These are phyloP conservation scores for Elsinoe fawcettii DNA, from an alignment of 2,329 filamentous ascomycete species.

Conservation along the genomic window DNA sequence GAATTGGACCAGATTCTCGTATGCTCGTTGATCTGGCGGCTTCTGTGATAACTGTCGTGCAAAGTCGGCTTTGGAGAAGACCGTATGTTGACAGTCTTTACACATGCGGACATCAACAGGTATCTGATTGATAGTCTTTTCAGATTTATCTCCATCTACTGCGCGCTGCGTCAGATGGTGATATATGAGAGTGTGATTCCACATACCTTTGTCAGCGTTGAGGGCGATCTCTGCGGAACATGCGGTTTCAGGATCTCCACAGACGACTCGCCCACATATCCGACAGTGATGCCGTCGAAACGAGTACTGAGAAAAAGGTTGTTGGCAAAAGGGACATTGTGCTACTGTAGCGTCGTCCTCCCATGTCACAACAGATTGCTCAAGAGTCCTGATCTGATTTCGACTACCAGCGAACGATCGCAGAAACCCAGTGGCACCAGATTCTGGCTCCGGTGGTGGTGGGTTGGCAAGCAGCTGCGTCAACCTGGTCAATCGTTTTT, in stretches of 20 bases:
- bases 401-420: conserved; percentile 52
- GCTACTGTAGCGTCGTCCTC: conserved; percentile 77
- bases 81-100: conserved; percentile 68
- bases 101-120: conserved; percentile 85
- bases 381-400: conserved; percentile 63
- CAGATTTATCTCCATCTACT: conserved; percentile 29
- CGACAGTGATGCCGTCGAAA: conserved; percentile 92
- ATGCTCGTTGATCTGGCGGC: conserved; percentile 69
- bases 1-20: conserved; percentile 77
- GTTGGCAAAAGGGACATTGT: conserved; percentile 88
- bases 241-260: conserved; percentile 72
- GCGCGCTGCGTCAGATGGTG: too few species aligned
- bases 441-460: conserved; percentile 54
- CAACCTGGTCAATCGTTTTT: conserved; percentile 84
- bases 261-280: conserved; percentile 87
- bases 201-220: conserved; percentile 60
- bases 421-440: conserved; percentile 44
- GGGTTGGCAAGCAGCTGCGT: conserved; percentile 74
- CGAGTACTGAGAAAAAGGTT: conserved; percentile 88
- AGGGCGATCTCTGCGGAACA: conserved; percentile 82
- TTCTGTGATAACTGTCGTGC: conserved; percentile 58
- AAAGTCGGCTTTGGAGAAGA: conserved; percentile 73
- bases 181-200: too few species aligned
- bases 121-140: conserved; percentile 47
- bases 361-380: conserved; percentile 92